These are phyloP conservation scores for Chaetomium sp. DNA, from an alignment of 2,329 filamentous ascomycete species.

Conservation along the genomic window DNA sequence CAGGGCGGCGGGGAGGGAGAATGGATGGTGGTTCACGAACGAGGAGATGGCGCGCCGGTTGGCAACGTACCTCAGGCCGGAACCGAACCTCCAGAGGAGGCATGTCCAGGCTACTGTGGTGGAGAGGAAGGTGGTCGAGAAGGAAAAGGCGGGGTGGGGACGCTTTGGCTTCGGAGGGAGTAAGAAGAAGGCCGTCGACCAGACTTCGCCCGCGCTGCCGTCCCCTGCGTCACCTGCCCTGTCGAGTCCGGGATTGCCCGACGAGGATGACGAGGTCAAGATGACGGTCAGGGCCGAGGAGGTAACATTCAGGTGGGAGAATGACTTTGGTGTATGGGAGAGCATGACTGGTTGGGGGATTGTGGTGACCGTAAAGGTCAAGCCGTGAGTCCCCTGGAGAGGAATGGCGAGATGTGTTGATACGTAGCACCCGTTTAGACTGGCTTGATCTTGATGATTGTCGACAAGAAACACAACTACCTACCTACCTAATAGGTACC, in stretches of 20 bases:
- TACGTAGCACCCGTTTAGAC: neutral
- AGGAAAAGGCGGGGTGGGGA: slow-evolving; percentile 34
- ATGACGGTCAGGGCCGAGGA: slow-evolving; percentile 51
- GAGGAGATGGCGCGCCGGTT: slow-evolving; percentile 50
- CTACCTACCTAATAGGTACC: too few species aligned
- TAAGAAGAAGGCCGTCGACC: slow-evolving; percentile 24
- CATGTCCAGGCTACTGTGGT: slow-evolving; percentile 40
- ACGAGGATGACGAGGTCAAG: slow-evolving; percentile 35
- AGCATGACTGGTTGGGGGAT: slow-evolving; percentile 54
- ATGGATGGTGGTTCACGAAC: slow-evolving; percentile 51
- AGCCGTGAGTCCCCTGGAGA: neutral
- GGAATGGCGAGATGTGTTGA: neutral
- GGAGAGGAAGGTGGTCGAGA: slow-evolving; percentile 41
- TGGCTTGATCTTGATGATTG: neutral
- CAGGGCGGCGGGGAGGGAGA: neutral
- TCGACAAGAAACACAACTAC: neutral
- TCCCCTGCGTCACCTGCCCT: slow-evolving; percentile 16
- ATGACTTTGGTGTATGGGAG: slow-evolving; percentile 56
- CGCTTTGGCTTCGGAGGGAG: slow-evolving; percentile 39
- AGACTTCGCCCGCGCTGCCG: slow-evolving; percentile 11
- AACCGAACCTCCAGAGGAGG: slow-evolving; percentile 36
- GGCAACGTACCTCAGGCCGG: slow-evolving; percentile 48
- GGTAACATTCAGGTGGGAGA: slow-evolving; percentile 54
- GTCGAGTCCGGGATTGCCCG: slow-evolving; percentile 9
- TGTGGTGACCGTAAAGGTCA: slow-evolving; percentile 45